Base-by-base conservation (phyloP, 306 rosid genomes). In the Ziziphus jujuba region DNA sequence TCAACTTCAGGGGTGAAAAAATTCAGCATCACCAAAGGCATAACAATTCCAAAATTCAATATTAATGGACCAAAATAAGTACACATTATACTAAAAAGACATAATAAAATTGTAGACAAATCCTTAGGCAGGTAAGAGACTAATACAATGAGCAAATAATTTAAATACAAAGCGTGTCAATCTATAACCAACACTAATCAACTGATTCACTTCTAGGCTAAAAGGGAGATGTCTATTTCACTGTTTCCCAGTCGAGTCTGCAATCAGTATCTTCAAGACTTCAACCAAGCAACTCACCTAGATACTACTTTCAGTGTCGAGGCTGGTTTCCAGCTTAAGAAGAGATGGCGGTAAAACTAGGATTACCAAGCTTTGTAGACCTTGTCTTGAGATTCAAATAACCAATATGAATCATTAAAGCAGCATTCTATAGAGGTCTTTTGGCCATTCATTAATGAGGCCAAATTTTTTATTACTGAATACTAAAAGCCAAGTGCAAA, bases 271-370 rank as follows among this genome's bases (percentile, higher is more conserved):
- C 25, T 1, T 57, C 34, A n/a, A n/a, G n/a, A n/a, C 33, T 36
- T 19, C 64, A 59, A 33, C 63, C 67, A 65, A 67, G 49, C 28
- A 9, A 51, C 31, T 16, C 69, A 38, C 52, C 49, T 35, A 34
- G 65, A 66, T 25, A 48, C 66, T 67, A 40, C 14, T 40, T 40
- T 52, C 19, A 60, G 49, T 35, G 9, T 48, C 33, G 49, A 25
- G 23, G 21, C 15, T 4, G 47, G 33, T 34, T 34, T 44, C 63
- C 22, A 35, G 48, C 48, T 34, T 44, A 59, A 19, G 63, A 59
- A 35, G 4, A 59, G 15, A 8, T 40, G 45, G 2, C 10, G 7
- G 45, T 8, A 40, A 40, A 40, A 40, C 14, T 40, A 8, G 9
- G 21, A 50, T 6, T 50, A 15, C 55, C 20, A 17, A 50, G 10